These are phyloP conservation scores for Aethionema arabicum DNA, from an alignment of 345 rosid species.

Conservation along the genomic window DNA sequence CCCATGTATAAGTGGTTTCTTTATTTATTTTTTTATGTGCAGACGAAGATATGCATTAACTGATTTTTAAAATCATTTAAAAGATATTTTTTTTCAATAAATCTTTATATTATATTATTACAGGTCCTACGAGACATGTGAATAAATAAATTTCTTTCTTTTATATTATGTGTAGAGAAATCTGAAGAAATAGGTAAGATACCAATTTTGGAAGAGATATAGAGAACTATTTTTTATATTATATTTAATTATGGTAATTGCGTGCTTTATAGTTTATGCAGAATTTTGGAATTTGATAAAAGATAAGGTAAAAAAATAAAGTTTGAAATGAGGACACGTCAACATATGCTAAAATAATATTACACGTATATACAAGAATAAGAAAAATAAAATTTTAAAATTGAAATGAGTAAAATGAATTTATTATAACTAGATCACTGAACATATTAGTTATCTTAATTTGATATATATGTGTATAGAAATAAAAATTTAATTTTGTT, in stretches of 20 bases:
- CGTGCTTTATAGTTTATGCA: constrained; percentile 25
- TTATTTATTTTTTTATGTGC: constrained; percentile 9
- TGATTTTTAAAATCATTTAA: background rate
- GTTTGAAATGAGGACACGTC: constrained; percentile 15
- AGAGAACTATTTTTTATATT: background rate
- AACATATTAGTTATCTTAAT: no score
- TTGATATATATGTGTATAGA: no score
- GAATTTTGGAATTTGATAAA: constrained; percentile 10
- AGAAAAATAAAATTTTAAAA: no score
- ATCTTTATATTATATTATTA: background rate
- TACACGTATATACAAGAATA: no score
- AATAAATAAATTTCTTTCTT: constrained; percentile 9
- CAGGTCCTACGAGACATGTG: constrained; percentile 14
- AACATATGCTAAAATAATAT: background rate
- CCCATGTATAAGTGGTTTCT: constrained; percentile 23
- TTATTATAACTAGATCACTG: no score
- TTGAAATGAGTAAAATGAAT: no score
- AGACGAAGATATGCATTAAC: constrained; percentile 27
- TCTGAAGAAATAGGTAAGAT: constrained; percentile 8
- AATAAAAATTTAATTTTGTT: no score
- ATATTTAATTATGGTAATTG: constrained; percentile 3
- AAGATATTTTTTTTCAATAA: constrained; percentile 12
- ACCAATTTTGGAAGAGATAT: constrained; percentile 21
- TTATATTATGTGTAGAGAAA: constrained; percentile 8
- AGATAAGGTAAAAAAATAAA: background rate